These are phyloP conservation scores for Botrytis galanthina DNA, from an alignment of 2,329 filamentous ascomycete genomes.

Conservation along the genomic window DNA sequence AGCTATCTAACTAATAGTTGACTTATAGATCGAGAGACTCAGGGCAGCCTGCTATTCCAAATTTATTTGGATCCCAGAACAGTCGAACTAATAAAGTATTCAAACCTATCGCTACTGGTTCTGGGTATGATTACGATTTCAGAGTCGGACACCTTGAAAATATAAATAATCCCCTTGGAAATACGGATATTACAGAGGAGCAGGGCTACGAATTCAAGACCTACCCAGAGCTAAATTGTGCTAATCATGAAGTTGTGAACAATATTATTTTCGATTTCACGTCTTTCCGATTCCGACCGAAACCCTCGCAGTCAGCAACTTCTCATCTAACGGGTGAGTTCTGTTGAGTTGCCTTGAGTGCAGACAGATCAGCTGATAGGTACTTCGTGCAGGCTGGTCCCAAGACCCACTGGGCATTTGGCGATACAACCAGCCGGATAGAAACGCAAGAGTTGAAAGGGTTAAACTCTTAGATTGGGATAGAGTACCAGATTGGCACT, in stretches of 20 bases:
- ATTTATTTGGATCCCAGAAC: neutral
- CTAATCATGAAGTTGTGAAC: conserved; percentile 10
- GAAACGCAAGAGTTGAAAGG: neutral
- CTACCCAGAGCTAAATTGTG: neutral
- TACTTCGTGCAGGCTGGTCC: neutral
- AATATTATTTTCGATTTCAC: neutral
- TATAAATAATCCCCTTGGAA: neutral
- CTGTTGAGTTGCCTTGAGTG: neutral
- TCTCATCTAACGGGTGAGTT: neutral
- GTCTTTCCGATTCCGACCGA: neutral
- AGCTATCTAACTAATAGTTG: conserved; percentile 4
- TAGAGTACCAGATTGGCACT: neutral
- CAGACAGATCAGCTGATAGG: conserved; percentile 10
- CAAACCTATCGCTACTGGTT: neutral
- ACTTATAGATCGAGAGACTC: conserved; percentile 7
- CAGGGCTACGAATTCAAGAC: neutral
- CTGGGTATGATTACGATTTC: neutral
- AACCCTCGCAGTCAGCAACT: neutral
- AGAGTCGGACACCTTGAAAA: neutral
- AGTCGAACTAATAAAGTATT: neutral
- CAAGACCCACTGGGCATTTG: neutral
- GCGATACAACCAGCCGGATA: neutral
- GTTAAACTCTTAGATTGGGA: neutral
- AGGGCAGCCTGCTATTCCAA: neutral
- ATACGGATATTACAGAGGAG: neutral